Percentiles rank a stretch among this genome's conserved stretches.
These are phyloP conservation scores for Sugiyamaella grinbergsii DNA, from an alignment of 1,139 yeast genomes.

Conservation along the genomic window DNA sequence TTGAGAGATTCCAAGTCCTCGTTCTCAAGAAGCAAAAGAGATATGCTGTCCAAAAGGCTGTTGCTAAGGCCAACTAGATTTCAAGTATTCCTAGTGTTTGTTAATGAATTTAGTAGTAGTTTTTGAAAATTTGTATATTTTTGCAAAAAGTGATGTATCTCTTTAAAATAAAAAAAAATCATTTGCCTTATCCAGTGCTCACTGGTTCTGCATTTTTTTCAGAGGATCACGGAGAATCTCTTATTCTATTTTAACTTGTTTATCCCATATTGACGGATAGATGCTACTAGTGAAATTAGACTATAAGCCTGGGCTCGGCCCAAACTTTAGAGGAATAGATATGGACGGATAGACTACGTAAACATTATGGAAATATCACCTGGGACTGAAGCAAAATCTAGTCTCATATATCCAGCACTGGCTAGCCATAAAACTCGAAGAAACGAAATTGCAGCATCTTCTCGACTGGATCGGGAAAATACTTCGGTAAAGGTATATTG, in stretches of 20 bases:
- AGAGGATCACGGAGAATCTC: too few species aligned
- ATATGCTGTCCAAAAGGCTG: slow-evolving; percentile 88
- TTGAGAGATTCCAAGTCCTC: slow-evolving; percentile 99
- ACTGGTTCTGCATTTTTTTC: too few species aligned
- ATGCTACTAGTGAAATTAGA: too few species aligned
- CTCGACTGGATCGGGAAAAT: slow-evolving; percentile 1
- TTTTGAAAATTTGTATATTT: slow-evolving; percentile 16
- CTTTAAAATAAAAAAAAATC: not conserved
- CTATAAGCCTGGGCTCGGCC: too few species aligned
- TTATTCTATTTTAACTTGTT: too few species aligned
- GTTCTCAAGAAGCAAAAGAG: slow-evolving; percentile 97
- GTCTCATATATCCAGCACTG: slow-evolving; percentile 7
- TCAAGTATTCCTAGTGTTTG: slow-evolving; percentile 15
- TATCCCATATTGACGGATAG: too few species aligned
- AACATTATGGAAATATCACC: slow-evolving; percentile 4
- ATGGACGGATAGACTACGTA: not conserved
- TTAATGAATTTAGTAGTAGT: slow-evolving; percentile 17
- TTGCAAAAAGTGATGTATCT: slow-evolving; percentile 7
- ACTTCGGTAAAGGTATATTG: slow-evolving; percentile 3
- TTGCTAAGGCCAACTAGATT: slow-evolving; percentile 65
- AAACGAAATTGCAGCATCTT: slow-evolving; percentile 17
- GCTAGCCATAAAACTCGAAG: slow-evolving; percentile 19
- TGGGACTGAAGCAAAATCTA: not conserved
- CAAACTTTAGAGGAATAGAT: not conserved
- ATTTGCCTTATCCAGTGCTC: too few species aligned